A percentile compares a stretch with the other conserved stretches of the same genome.
These are phyloP conservation scores for Solanum hybrid DNA, from an alignment of 305 asterid genomes.

Conservation along the genomic window DNA sequence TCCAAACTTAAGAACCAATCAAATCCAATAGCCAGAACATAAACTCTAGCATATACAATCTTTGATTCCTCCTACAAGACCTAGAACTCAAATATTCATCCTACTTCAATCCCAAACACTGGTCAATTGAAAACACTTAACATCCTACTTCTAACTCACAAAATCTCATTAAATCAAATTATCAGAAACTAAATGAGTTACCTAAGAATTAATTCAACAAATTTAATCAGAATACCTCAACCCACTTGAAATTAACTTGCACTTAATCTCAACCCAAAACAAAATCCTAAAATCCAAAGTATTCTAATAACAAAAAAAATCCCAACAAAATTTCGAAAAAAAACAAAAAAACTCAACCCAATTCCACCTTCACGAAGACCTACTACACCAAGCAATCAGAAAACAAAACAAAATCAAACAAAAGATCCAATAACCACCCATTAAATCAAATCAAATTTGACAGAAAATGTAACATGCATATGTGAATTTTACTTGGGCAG, in stretches of 20 bases:
- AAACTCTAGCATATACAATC: neutral
- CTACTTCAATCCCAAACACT: neutral
- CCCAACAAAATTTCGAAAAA: neutral
- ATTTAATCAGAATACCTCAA: neutral
- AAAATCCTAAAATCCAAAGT: neutral
- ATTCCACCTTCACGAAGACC: neutral
- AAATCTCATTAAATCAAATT: neutral
- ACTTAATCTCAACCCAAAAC: neutral
- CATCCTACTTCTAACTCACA: neutral
- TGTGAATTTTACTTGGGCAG: conserved; percentile 22
- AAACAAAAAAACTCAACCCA: neutral
- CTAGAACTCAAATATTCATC: neutral
- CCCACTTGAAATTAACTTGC: neutral
- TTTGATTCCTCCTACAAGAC: neutral
- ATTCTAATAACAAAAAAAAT: neutral
- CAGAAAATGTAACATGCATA: neutral
- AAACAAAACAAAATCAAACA: neutral
- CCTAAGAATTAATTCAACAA: neutral
- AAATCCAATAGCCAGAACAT: neutral
- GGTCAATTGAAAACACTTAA: neutral
- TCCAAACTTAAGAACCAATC: neutral
- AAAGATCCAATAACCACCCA: neutral
- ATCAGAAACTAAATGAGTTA: neutral
- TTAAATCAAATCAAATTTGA: neutral
- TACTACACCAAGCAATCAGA: neutral